phyloP scores from a whole-genome alignment of 257 asterid genomes.

The Sherardia arvensis region DNA sequence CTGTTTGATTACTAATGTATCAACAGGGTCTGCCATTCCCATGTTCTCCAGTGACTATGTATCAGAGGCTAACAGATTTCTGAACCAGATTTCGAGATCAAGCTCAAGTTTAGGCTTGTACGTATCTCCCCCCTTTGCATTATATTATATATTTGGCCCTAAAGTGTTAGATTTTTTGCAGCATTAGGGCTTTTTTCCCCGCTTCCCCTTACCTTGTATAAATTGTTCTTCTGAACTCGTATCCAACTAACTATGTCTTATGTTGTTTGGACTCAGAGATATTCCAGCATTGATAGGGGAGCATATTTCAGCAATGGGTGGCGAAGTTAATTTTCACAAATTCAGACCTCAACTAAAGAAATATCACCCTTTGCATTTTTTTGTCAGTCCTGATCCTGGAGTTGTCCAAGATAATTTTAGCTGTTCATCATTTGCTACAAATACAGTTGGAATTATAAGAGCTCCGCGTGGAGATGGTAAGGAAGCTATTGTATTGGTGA shows the following conservation, averaged over 20 bases:
- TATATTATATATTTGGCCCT: not conserved
- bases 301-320: slow-evolving; percentile 60
- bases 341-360: slow-evolving; percentile 48
- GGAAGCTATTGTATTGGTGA: slow-evolving; percentile 88
- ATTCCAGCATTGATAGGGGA: slow-evolving; percentile 54
- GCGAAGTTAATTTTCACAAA: slow-evolving; percentile 76
- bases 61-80: slow-evolving; percentile 53
- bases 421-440: slow-evolving; percentile 58
- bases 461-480: slow-evolving; percentile 96
- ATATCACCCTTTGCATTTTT: slow-evolving; percentile 67
- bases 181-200: not conserved
- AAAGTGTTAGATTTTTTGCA: not conserved
- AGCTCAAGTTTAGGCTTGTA: slow-evolving; percentile 58
- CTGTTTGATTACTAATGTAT: slow-evolving; percentile 10
- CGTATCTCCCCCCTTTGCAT: slow-evolving; percentile 26
- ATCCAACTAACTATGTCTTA: slow-evolving; percentile 7
- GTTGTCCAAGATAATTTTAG: slow-evolving; percentile 42
- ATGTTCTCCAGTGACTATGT: slow-evolving; percentile 78
- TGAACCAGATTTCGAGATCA: slow-evolving; percentile 44
- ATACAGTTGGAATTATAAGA: slow-evolving; percentile 80
- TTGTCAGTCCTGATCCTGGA: slow-evolving; percentile 58
- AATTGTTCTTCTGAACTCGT: not conserved
- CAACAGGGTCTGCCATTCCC: slow-evolving; percentile 82
- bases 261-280: slow-evolving; percentile 41
- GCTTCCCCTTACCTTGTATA: not conserved